A percentile compares a stretch with the other conserved stretches of the same genome.
Evolutionary conservation across 2,329 filamentous ascomycete species (phyloP).

Genomic region (Camillea tinctor): DNA sequence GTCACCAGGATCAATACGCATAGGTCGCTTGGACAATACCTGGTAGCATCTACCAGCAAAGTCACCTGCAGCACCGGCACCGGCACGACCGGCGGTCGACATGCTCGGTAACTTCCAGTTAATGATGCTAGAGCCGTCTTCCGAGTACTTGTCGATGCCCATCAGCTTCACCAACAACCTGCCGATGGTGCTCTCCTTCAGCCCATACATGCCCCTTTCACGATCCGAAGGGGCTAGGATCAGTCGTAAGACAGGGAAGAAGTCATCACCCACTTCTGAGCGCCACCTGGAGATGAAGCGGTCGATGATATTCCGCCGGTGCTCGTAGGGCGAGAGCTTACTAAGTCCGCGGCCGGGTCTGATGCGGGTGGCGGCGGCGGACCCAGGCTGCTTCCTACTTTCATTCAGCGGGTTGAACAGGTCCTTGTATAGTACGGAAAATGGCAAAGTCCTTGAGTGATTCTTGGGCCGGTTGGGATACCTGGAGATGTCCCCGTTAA

Average conservation of each 20-base stretch:
- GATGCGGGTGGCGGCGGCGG: slow-evolving; percentile 48
- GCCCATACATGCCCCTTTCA: slow-evolving; percentile 86
- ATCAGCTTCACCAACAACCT: slow-evolving; percentile 89
- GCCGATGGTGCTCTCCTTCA: slow-evolving; percentile 89
- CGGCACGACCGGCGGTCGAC: slow-evolving; percentile 56
- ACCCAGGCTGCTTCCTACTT: slow-evolving; percentile 73
- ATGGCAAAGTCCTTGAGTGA: slow-evolving; percentile 73
- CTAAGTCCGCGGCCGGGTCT: slow-evolving; percentile 59
- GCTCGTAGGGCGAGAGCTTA: slow-evolving; percentile 70
- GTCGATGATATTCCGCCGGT: slow-evolving; percentile 76
- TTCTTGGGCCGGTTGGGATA: slow-evolving; percentile 84
- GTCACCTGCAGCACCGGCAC: slow-evolving; percentile 63
- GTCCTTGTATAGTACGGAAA: slow-evolving; percentile 72
- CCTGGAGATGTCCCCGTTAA: slow-evolving; percentile 41
- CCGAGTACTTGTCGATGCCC: slow-evolving; percentile 86
- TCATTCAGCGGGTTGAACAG: slow-evolving; percentile 81
- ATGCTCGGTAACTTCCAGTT: slow-evolving; percentile 91
- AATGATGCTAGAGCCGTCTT: slow-evolving; percentile 80
- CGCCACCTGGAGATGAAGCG: slow-evolving; percentile 86
- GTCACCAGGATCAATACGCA: slow-evolving; percentile 69
- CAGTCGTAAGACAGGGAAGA: slow-evolving; percentile 88
- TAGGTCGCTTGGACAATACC: slow-evolving; percentile 78
- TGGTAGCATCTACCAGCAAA: slow-evolving; percentile 90
- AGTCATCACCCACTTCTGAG: slow-evolving; percentile 82
- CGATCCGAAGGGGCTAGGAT: slow-evolving; percentile 92